Conservation (phyloP, 306 rosid genomes). For the Ormosia emarginata region DNA sequence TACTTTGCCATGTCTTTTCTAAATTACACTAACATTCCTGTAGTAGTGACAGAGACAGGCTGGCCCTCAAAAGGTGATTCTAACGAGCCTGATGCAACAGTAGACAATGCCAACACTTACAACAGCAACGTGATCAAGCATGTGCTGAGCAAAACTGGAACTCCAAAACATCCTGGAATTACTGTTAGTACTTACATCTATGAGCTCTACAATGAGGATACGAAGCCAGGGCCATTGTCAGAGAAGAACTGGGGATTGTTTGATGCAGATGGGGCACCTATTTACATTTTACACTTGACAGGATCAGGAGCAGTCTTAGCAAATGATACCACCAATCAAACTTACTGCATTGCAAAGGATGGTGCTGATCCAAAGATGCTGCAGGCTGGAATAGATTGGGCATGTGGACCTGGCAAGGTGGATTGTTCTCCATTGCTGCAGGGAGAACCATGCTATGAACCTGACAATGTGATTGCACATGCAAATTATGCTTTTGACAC, state of each 20-base stretch:
- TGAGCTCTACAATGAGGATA: conserved; percentile 78
- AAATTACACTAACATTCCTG: conserved; percentile 65
- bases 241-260: conserved; percentile 91
- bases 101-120: conserved; percentile 75
- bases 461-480: conserved; percentile 72
- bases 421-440: conserved; percentile 73
- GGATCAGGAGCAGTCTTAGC: conserved; percentile 67
- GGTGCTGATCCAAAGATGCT: conserved; percentile 80
- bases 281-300: conserved; percentile 64
- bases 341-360: conserved; percentile 67
- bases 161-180: conserved; percentile 73
- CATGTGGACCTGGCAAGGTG: conserved; percentile 94
- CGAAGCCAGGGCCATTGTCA: conserved; percentile 52
- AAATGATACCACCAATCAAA: conserved; percentile 66
- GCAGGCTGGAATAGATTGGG: conserved; percentile 98
- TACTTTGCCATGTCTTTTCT: conserved; percentile 76
- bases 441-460: conserved; percentile 82
- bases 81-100: conserved; percentile 73
- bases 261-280: conserved; percentile 54
- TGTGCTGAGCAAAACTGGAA: conserved; percentile 70
- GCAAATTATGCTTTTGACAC: conserved; percentile 76
- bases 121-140: conserved; percentile 82
- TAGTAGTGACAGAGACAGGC: conserved; percentile 77
- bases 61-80: conserved; percentile 79
- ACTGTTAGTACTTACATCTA: conserved; percentile 72